Base-by-base conservation (phyloP, 371 early-diverging fungal genomes). In the Capniomyces stellatus region DNA sequence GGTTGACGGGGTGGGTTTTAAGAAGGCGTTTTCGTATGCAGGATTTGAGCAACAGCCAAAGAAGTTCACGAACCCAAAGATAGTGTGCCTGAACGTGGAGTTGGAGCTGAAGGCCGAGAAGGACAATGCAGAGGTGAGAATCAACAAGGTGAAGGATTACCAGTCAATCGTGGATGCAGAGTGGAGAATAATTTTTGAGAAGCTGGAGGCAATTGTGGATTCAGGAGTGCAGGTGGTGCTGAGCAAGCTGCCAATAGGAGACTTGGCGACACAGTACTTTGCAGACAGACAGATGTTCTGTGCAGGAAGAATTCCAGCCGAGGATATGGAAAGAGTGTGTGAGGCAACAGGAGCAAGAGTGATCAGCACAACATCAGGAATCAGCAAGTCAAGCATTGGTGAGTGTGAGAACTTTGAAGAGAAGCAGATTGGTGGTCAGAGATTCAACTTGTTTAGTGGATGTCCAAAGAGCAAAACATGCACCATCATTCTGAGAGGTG, bases 21-120 rank as follows among this genome's bases (percentile, higher is more conserved):
- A 98, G 71, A 99, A 99, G 79, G 95, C 98, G 2, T 99, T 99
- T 70, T 89, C 99, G 8, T 99, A 99, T 69, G 99, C 99, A 31
- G 99, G 99, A 60, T 98, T 98, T 61, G 99, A 99, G 74, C 99
- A 99, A 72, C 98, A 98, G 75, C 99, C 99, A 58, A 99, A 98
- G 71, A 70, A 75, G 24, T 97, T 99, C 71, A 75, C 79, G 61
- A 79, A 88, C 73, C 98, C 99, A 60, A 89, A 83, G 75, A 84
- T 99, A 46, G 64, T 92, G 29, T 88, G 86, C 60, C 73, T 99
- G 61, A 98, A 99, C 63, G 89, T 99, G 29, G 99, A 99, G 71
- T 75, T 99, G 52, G 99, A 99, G 75, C 79, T 99, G 68, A 99
- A 99, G 78, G 97, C 97, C 39, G 99, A 99, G 68, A 87, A 89